Evolutionary conservation across 2,329 filamentous ascomycete genomes (phyloP), one percentile per base, ranked within the genome.

Genomic region (Talaromyces sp.): DNA sequence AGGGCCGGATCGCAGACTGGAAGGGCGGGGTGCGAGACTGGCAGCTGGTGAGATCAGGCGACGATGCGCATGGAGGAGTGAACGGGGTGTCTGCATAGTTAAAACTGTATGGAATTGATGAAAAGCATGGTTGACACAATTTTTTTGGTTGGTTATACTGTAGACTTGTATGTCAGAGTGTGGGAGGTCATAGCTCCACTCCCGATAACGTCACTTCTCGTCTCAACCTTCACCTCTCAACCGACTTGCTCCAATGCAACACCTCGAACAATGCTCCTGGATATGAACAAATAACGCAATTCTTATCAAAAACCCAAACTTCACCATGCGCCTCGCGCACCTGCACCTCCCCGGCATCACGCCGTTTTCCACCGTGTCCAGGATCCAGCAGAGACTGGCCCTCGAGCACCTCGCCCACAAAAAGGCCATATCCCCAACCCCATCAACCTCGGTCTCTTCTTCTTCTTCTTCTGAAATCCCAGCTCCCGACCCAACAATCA

Each of bases 21-120:
- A 96, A 96, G 79, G 93, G 95, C n/a, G 86, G 87, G 15, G 92
- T 98, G 4, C 86, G 89, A 69, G 93, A 98, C 72, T 98, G 86
- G 85, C 65, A 70, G 30, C 65, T 81, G 61, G 72, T 79, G 32
- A 68, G 72, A 44, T 69, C 72, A 36, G 73, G 70, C 32, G 69
- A 70, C 54, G 69, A 53, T 22, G 17, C 39, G 36, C 44, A 51
- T 51, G 59, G 63, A 33, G n/a, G 52, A 49, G 42, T 74, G 53
- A 76, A 75, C 66, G 73, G 73, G 32, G 62, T 70, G 27, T 9
- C 56, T 9, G 62, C 65, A 8, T 57, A 36, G 55, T 57, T 53
- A n/a, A 13, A 30, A 52, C 17, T 32, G 9, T 22, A 22, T 25
- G 9, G 33, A 55, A 55, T n/a, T 27, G 17, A 55, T 7, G n/a